Conservation (phyloP, 2,329 filamentous ascomycete genomes). For the Neofusicoccum ribis region DNA sequence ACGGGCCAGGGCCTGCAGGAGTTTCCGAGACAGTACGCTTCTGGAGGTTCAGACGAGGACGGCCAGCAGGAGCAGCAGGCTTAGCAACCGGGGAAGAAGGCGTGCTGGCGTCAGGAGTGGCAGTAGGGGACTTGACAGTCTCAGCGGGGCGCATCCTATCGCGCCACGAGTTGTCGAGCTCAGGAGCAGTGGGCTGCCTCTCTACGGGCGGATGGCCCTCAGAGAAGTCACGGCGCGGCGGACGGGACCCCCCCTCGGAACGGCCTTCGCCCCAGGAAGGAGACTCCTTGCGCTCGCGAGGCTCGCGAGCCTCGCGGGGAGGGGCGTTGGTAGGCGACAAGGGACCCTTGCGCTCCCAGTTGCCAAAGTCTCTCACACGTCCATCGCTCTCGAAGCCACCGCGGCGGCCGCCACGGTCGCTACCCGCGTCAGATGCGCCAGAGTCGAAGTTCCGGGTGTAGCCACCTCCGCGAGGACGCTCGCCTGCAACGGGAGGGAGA, state of each 20-base stretch:
- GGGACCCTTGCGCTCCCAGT: constrained; percentile 94
- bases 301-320: constrained; percentile 53
- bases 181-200: constrained; percentile 79
- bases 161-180: constrained; percentile 93
- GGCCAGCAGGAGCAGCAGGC: constrained; percentile 59
- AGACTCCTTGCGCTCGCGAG: constrained; percentile 52
- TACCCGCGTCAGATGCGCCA: constrained; percentile 50
- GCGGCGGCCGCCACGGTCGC: constrained; percentile 65
- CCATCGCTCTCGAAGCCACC: constrained; percentile 69
- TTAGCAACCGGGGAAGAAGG: constrained; percentile 71
- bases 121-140: constrained; percentile 60
- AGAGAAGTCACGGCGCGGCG: constrained; percentile 65
- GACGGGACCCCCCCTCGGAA: constrained; percentile 75
- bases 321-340: constrained; percentile 64
- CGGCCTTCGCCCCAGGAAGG: constrained; percentile 73
- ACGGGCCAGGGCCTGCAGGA: constrained; percentile 48
- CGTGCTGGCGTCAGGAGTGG: constrained; percentile 71
- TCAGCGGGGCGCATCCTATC: constrained; percentile 84
- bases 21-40: constrained; percentile 90
- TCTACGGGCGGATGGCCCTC: constrained; percentile 66
- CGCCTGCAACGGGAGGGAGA: constrained; percentile 68
- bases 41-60: constrained; percentile 82
- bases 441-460: constrained; percentile 54
- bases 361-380: constrained; percentile 76
- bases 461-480: constrained; percentile 55